These are phyloP conservation scores for Globisporangium recalcitrans DNA, from an alignment of 352 stramenopile genomes.

Conservation along the genomic window DNA sequence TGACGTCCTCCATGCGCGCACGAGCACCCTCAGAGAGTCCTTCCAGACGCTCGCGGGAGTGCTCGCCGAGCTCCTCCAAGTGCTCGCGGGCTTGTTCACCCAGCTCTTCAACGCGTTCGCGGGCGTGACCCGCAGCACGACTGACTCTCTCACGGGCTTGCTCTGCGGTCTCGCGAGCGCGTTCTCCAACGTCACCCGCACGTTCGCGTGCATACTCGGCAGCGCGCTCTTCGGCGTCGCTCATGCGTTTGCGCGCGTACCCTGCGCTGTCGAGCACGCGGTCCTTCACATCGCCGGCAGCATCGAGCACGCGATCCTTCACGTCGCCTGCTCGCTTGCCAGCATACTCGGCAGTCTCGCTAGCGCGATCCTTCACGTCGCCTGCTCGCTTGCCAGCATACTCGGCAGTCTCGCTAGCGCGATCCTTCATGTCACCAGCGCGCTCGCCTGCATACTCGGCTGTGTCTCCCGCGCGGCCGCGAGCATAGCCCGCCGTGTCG, in stretches of 20 bases:
- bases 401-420: constrained; percentile 13
- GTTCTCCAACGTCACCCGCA: constrained; percentile 15
- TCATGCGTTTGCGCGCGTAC: not conserved
- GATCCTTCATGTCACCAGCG: not conserved
- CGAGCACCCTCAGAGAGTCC: constrained; percentile 21
- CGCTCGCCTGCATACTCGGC: constrained; percentile 20
- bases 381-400: not conserved
- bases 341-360: not conserved
- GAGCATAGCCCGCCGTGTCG: not conserved
- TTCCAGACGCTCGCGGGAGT: constrained; percentile 19
- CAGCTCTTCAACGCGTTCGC: constrained; percentile 23
- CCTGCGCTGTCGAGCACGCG: not conserved
- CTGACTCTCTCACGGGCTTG: constrained; percentile 31
- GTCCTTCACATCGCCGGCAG: not conserved
- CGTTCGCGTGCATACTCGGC: constrained; percentile 30
- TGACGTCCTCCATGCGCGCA: constrained; percentile 25
- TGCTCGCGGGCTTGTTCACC: constrained; percentile 30
- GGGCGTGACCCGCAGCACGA: not conserved
- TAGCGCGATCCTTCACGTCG: too few relatives aligned
- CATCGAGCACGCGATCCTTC: not conserved
- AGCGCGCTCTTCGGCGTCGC: not conserved
- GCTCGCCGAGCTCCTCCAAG: constrained; percentile 27
- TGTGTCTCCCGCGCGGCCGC: not conserved
- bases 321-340: not conserved
- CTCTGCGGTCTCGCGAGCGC: constrained; percentile 24